Conservation (phyloP, 768 basidiomycete species). For the Asterophora lycoperdoides region DNA sequence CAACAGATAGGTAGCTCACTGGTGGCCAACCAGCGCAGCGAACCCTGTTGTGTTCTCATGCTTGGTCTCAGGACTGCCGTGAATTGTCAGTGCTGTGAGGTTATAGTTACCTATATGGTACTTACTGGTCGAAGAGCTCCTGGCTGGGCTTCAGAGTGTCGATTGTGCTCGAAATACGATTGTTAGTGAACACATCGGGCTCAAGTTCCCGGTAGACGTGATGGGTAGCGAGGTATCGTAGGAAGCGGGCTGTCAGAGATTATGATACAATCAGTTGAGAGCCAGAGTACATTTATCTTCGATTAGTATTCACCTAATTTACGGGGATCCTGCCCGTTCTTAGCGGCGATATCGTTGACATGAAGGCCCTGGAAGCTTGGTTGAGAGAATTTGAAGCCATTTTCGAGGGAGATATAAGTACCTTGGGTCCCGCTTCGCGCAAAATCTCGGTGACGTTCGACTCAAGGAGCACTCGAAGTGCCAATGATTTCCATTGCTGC, state of each 20-base stretch:
- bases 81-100: background rate
- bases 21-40: background rate
- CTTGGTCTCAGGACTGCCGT: background rate
- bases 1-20: slow-evolving; percentile 3
- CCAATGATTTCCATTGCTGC: too few relatives aligned
- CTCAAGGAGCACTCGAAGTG: background rate
- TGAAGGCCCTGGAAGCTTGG: slow-evolving; percentile 26
- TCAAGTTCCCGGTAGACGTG: slow-evolving; percentile 20
- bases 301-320: slow-evolving; percentile 25
- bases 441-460: background rate
- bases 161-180: slow-evolving; percentile 26
- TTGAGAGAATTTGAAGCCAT: background rate
- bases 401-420: too few relatives aligned
- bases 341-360: slow-evolving; percentile 24
- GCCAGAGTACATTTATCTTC: too few relatives aligned
- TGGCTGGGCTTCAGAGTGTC: slow-evolving; percentile 22
- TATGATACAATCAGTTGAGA: background rate
- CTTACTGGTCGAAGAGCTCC: background rate
- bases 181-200: slow-evolving; percentile 30
- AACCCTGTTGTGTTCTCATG: background rate
- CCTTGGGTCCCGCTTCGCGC: background rate
- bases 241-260: background rate
- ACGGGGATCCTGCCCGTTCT: slow-evolving; percentile 17
- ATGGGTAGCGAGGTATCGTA: slow-evolving; percentile 16
- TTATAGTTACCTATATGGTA: background rate